phyloP scores from a whole-genome alignment of 176 grass and related monocot genomes.

The Rhynchospora tenuis region DNA sequence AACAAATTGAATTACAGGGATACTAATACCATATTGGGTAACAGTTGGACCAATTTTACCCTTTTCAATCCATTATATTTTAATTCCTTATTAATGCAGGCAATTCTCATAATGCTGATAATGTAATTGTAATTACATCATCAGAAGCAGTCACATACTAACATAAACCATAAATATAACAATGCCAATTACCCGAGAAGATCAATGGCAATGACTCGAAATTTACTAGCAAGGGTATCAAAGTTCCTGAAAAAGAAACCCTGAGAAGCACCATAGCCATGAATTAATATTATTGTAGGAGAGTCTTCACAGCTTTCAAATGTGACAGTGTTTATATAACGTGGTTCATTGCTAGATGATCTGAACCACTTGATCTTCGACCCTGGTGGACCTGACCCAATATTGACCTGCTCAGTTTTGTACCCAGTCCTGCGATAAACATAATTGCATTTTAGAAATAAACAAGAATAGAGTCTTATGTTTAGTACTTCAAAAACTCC shows the following conservation, averaged over 20 bases:
- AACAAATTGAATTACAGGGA: neutral
- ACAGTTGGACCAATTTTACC: neutral
- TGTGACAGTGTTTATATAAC: slow-evolving; percentile 50
- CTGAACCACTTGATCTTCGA: slow-evolving; percentile 53
- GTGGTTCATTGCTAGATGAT: slow-evolving; percentile 42
- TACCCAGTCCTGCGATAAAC: slow-evolving; percentile 33
- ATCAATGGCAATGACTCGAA: slow-evolving; percentile 52
- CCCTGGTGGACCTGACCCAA: slow-evolving; percentile 40
- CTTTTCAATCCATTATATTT: neutral
- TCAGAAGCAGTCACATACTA: neutral
- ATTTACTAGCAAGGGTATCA: slow-evolving; percentile 37
- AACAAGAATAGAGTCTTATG: neutral
- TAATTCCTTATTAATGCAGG: neutral
- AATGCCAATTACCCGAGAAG: slow-evolving; percentile 38
- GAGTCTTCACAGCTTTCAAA: slow-evolving; percentile 42
- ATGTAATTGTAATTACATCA: neutral
- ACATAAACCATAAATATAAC: neutral
- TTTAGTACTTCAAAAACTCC: neutral
- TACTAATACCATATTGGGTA: neutral
- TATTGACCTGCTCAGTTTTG: slow-evolving; percentile 42
- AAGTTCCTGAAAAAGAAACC: slow-evolving; percentile 56
- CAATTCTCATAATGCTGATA: neutral
- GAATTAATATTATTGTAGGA: slow-evolving; percentile 43
- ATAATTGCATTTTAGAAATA: neutral
- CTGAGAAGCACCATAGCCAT: slow-evolving; percentile 48